Conservation (phyloP, 345 rosid species). For the Raphanus sativus region DNA sequence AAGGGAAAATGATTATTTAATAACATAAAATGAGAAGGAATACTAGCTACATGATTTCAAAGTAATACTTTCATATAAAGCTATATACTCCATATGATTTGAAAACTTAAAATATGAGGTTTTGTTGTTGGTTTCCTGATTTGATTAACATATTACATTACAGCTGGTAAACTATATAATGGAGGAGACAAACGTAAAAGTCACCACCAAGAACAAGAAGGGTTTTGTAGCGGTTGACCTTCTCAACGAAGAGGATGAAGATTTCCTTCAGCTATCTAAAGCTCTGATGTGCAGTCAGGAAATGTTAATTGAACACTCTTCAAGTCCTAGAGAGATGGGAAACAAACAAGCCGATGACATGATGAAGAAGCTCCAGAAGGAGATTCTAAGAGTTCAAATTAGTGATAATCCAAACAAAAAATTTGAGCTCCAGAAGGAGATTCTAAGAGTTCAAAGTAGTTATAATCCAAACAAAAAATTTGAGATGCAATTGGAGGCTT, state of each 20-base stretch:
- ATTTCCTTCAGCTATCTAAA: neutral
- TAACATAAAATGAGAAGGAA: neutral
- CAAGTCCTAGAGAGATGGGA: neutral
- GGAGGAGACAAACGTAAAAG: neutral
- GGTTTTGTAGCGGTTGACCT: conserved; percentile 22
- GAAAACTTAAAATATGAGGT: neutral
- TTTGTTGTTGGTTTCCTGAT: neutral
- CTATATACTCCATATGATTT: neutral
- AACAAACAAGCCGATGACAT: neutral
- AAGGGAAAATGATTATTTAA: neutral
- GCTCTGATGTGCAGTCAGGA: neutral
- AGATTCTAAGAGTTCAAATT: neutral
- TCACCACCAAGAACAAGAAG: conserved; percentile 6
- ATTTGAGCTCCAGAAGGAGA: neutral
- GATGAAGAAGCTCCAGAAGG: neutral
- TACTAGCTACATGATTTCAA: neutral
- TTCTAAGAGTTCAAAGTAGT: neutral
- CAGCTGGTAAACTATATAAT: conserved; percentile 24
- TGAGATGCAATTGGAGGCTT: conserved; percentile 12
- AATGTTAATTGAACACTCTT: neutral
- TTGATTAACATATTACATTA: neutral
- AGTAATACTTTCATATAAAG: neutral
- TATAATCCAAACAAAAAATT: neutral
- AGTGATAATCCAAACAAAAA: neutral
- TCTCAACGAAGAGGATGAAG: conserved; percentile 17